A percentile compares a stretch with the other conserved stretches of the same genome.
Evolutionary conservation across 1,284 basidiomycete species (phyloP).

Genomic region (Singerocomus inundabilis): DNA sequence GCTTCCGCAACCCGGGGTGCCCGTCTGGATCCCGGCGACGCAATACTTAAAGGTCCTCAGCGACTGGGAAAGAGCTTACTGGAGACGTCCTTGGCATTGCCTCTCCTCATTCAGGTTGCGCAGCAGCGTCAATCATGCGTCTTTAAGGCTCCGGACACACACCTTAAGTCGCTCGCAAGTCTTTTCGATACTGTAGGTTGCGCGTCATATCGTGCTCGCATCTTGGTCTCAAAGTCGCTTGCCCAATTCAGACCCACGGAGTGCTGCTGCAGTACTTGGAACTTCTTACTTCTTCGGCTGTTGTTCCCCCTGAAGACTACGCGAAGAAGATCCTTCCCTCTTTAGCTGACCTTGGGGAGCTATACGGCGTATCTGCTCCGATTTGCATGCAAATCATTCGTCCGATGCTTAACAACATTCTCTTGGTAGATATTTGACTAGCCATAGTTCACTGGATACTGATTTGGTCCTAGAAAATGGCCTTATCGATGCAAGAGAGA

Average conservation of each 20-base stretch:
- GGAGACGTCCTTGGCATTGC: conserved; percentile 71
- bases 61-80: conserved; percentile 72
- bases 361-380: conserved; percentile 76
- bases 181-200: conserved; percentile 80
- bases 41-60: conserved; percentile 57
- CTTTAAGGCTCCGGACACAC: conserved; percentile 65
- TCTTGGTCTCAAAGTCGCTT: conserved; percentile 18
- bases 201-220: conserved; percentile 19
- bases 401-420: conserved; percentile 67
- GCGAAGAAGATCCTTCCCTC: conserved; percentile 66
- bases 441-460: conserved; percentile 5
- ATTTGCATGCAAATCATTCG: conserved; percentile 92
- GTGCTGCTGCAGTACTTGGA: conserved; percentile 77
- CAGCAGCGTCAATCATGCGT: conserved; percentile 84
- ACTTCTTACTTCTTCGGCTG: conserved; percentile 61
- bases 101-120: conserved; percentile 85
- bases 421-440: conserved; percentile 49
- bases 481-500: conserved; percentile 60
- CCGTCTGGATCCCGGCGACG: conserved; percentile 61
- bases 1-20: conserved; percentile 71
- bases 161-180: conserved; percentile 82
- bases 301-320: conserved; percentile 62
- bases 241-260: conserved; percentile 61
- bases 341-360: conserved; percentile 66
- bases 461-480: conserved; percentile 45